Percentiles rank a stretch among this genome's conserved stretches.
Conservation (phyloP, 805 yeast species). For the Lachancea lanzarotensis region DNA sequence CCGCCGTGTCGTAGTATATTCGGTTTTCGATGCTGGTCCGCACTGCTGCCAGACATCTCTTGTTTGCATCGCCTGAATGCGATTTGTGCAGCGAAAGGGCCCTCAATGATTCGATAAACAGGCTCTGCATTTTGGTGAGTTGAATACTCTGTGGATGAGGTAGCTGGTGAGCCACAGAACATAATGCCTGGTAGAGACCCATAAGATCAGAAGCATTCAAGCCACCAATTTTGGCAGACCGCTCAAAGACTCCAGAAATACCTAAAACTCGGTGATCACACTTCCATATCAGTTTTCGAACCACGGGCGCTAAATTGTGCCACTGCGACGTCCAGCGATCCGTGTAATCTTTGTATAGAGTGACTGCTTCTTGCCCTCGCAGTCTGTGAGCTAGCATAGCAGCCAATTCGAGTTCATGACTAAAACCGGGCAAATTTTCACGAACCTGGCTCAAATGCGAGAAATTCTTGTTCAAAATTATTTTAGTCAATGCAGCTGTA, state of each 20-base stretch:
- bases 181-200: conserved; percentile 26
- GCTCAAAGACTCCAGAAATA: background rate
- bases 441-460: conserved; percentile 15
- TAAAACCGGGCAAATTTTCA: conserved; percentile 17
- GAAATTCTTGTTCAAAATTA: conserved; percentile 20
- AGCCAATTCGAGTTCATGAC: conserved; percentile 15
- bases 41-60: conserved; percentile 13
- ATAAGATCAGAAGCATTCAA: conserved; percentile 12
- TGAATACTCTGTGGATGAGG: conserved; percentile 4
- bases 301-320: conserved; percentile 4
- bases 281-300: conserved; percentile 8
- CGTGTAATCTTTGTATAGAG: background rate
- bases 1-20: conserved; percentile 12
- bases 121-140: conserved; percentile 18
- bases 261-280: conserved; percentile 2
- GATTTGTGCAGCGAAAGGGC: conserved; percentile 17
- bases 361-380: conserved; percentile 6
- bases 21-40: conserved; percentile 24
- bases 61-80: conserved; percentile 3
- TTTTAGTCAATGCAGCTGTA: conserved; percentile 13
- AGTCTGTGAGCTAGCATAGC: conserved; percentile 21
- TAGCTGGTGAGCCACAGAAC: conserved; percentile 17
- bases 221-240: background rate
- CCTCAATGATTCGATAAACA: conserved; percentile 19
- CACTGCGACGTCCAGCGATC: conserved; percentile 3